Evolutionary conservation across 2,329 filamentous ascomycete genomes (phyloP), one percentile per base, ranked within the genome.

Genomic region (Amylocarpus encephaloides): DNA sequence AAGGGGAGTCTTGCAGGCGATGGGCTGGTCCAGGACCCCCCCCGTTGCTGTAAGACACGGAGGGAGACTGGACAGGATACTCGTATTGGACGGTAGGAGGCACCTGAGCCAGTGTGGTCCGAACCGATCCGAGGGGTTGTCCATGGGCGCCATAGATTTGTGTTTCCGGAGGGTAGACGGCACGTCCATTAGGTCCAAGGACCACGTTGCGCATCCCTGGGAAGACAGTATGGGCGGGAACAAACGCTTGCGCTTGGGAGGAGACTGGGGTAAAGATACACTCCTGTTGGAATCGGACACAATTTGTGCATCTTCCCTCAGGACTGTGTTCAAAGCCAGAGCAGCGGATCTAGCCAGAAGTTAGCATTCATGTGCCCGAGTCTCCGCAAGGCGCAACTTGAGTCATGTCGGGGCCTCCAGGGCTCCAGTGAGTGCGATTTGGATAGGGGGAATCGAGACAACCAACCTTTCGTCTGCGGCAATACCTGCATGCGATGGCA

Each of bases 191-290:
- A 36, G 64, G 61, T 29, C 65, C 66, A 16, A 66, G 60, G 30
- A 56, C 60, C 55, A 64, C 61, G 56, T 73, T 73, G 49, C 74
- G 71, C 62, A 78, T 64, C 60, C 75, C 70, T 13, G 77, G 76
- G 55, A 78, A 86, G 51, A 83, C 80, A 6, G 83, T 82, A 64
- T 86, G 82, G 9, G 83, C 83, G 6, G 84, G 84, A 32, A 88
- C 84, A 62, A 88, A 88, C 10, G 85, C 84, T 66, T 86, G 83
- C 7, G 83, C 80, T 68, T 87, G 83, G 10, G 83, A 84, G 3
- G 82, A 86, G 19, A 88, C 84, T 2, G 85, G 84, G 1, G 83
- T 87, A 68, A 88, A 88, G 68, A 88, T 80, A 69, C 85, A 88
- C 64, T 86, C 83, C 67, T 88, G 84, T 57, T 84, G 83, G 70